phyloP scores from a whole-genome alignment of 371 early-diverging fungal species.

The Batkoa obscura region DNA sequence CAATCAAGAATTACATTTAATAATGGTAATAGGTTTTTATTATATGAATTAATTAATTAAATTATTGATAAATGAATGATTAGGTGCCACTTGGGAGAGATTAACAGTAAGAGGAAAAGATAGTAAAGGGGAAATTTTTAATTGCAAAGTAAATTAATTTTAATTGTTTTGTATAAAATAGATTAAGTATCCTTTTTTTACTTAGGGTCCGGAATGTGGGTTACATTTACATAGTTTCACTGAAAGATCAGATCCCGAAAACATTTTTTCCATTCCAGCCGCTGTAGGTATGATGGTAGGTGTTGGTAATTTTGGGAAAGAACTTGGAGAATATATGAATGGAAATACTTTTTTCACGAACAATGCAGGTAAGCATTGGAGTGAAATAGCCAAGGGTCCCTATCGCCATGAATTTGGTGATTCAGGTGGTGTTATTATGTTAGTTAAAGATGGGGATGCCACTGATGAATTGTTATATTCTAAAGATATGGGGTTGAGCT shows the following conservation, averaged over 20 bases:
- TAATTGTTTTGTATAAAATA: no score
- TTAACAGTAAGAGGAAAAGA: slow-evolving; percentile 32
- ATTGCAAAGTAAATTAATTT: no score
- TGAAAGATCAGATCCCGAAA: slow-evolving; percentile 49
- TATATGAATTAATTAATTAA: no score
- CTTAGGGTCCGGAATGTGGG: slow-evolving; percentile 23
- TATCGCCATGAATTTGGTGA: slow-evolving; percentile 74
- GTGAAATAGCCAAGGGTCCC: slow-evolving; percentile 42
- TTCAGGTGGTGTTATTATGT: slow-evolving; percentile 51
- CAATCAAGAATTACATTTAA: slow-evolving; percentile 58
- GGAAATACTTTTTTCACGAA: slow-evolving; percentile 70
- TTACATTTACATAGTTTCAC: slow-evolving; percentile 70
- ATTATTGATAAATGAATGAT: no score
- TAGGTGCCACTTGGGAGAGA: slow-evolving; percentile 39
- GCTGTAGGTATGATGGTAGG: slow-evolving; percentile 82
- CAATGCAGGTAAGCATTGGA: slow-evolving; percentile 66
- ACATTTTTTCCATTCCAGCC: slow-evolving; percentile 51
- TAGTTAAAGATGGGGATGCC: slow-evolving; percentile 51
- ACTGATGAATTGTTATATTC: slow-evolving; percentile 39
- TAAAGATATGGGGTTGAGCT: slow-evolving; percentile 38
- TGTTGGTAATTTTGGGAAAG: slow-evolving; percentile 73
- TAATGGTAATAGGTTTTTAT: no score
- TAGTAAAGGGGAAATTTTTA: slow-evolving; percentile 18
- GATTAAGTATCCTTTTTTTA: no score
- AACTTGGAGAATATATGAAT: slow-evolving; percentile 36